Base-by-base conservation (phyloP, 2,329 filamentous ascomycete species). In the Diaporthe velutina region DNA sequence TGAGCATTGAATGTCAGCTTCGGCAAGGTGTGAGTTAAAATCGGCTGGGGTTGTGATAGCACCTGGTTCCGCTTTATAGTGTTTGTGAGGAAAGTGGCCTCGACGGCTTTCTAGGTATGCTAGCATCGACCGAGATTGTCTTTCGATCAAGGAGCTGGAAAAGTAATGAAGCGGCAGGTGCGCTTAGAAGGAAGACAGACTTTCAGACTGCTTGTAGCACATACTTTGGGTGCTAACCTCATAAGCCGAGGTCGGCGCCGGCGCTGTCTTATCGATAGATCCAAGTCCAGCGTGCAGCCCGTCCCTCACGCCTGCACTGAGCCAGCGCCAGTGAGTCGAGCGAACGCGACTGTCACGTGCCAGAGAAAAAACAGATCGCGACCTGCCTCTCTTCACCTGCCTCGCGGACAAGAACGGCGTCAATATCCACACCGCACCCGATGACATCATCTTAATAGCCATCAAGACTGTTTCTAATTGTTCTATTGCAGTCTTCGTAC, bases 401-500 rank as follows among this genome's bases (percentile, higher is more conserved):
- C 28, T 70, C 61, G 58, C 73, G 58, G 64, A 75, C 75, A 58
- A 54, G 64, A 57, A 73, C 42, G 60, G 73, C 64, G 73, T 76
- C 54, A 74, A 76, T 73, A 75, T 68, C 73, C 73, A 70, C 75
- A 74, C 45, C 55, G 33, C 48, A 72, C 2, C 48, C 57, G 42
- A 75, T 76, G 73, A 75, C 61, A 75, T 76, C 75, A 74, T 74
- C 58, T 52, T 52, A 70, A 74, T 75, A 73, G 61, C 73, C 67
- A 70, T 73, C 61, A 75, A 74, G 73, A 58, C 57, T 28, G 55
- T 54, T 68, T 75, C 57, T 64, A 19, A 52, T 42, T 35, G 57
- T 42, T 35, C 22, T 28, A 9, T 17, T 52, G 28, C 70, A 66
- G 70, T 55, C 58, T 71, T 70, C 52, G 70, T 75, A 75, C 52